Evolutionary conservation across 371 early-diverging fungal species (phyloP).

Genomic region (Dinochytrium kinnereticum): DNA sequence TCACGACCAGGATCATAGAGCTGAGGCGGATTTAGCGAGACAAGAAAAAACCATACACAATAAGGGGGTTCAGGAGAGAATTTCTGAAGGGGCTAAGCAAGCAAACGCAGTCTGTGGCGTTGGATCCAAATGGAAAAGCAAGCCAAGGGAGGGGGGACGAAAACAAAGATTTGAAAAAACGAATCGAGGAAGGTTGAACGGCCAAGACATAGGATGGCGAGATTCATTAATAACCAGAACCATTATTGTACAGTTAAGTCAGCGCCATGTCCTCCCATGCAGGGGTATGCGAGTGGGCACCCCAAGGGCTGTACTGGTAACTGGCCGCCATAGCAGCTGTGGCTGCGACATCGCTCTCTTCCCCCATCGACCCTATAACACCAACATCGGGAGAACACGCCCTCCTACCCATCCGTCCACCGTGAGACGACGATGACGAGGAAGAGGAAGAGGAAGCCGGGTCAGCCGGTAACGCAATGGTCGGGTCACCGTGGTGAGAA

Average conservation of each 20-base stretch:
- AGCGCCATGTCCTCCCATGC: conserved; percentile 13
- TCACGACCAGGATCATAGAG: too few relatives aligned
- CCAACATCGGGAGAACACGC: background rate
- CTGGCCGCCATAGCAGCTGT: conserved; percentile 5
- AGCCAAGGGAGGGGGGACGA: too few relatives aligned
- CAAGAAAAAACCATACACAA: too few relatives aligned
- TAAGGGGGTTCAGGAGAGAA: too few relatives aligned
- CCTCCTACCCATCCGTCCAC: background rate
- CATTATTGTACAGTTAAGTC: background rate
- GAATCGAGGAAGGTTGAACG: too few relatives aligned
- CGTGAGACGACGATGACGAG: conserved; percentile 8
- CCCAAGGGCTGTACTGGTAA: conserved; percentile 17
- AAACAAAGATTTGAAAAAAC: too few relatives aligned
- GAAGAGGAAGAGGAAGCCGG: conserved; percentile 1
- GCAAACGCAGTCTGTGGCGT: too few relatives aligned
- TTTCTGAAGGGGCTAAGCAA: too few relatives aligned
- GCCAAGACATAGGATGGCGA: too few relatives aligned
- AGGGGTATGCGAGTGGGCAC: conserved; percentile 6
- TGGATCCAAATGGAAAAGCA: too few relatives aligned
- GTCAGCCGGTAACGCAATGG: conserved; percentile 14
- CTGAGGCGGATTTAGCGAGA: too few relatives aligned
- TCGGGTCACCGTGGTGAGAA: conserved; percentile 6
- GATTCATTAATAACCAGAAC: too few relatives aligned
- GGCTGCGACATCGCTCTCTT: background rate
- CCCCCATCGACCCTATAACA: background rate